Evolutionary conservation across 176 grass and related monocot genomes (phyloP).

Genomic region (Bromus sterilis): DNA sequence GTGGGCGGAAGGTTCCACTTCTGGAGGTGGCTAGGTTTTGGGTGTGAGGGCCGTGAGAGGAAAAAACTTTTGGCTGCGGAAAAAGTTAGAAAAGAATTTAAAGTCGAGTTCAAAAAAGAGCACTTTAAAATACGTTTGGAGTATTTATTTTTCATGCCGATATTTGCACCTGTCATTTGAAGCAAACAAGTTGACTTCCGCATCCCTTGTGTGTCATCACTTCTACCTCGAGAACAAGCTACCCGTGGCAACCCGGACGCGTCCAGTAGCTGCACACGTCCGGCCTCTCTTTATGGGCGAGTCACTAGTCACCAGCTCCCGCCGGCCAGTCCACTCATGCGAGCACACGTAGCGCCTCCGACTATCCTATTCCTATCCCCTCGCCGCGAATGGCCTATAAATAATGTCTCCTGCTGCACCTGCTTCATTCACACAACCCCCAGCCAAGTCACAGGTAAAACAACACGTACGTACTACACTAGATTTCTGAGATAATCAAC

Average conservation of each 20-base stretch:
- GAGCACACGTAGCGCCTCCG: constrained; percentile 9
- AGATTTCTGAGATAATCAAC: background rate
- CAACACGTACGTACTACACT: no score
- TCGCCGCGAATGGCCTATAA: background rate
- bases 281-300: background rate
- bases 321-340: background rate
- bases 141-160: background rate
- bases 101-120: no score
- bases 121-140: no score
- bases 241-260: background rate
- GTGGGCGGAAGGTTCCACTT: no score
- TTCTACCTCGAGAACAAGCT: background rate
- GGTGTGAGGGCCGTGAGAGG: no score
- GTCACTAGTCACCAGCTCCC: background rate
- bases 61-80: no score
- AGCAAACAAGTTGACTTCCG: background rate
- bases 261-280: background rate
- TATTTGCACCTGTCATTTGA: background rate
- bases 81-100: no score
- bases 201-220: background rate
- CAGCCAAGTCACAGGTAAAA: background rate
- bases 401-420: background rate
- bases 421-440: background rate
- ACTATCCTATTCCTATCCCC: background rate
- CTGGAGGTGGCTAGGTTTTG: no score